Evolutionary conservation across 352 stramenopile genomes (phyloP), one percentile per base, ranked within the genome.

Genomic region (Globisporangium echinulatum): DNA sequence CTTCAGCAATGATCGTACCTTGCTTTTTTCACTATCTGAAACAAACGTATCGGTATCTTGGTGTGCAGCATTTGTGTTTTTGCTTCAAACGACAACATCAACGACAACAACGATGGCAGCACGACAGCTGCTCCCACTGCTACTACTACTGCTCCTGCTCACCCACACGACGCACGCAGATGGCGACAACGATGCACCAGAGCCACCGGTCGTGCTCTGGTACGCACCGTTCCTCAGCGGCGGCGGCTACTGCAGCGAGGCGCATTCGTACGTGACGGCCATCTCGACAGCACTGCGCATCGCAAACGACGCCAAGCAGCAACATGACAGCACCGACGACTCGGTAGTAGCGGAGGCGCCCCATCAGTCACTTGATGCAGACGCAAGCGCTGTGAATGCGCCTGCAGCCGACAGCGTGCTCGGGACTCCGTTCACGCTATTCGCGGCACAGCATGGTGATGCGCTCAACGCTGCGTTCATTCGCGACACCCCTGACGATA

Each of bases 231-330:
- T 97, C 52, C 82, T 96, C 49, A 96, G 84, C 54, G 92, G 92
- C 46, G 91, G 92, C 40, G 91, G 91, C 17, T 97, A 97, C 72
- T 96, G 86, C 74, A 94, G 79, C 57, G 90, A 98, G 69, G 91
- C 91, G 54, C 89, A 90, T 62, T 88, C 87, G 54, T 97, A 94
- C 54, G 77, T 94, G 8, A 70, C 79, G 9, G 78, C 84, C 5
- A 61, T 98, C 37, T 64, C 74, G 33, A 56, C 64, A n/a, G 79
- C 69, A 19, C 48, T 75, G 10, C 50, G 49, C 43, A 14, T 10
- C 40, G 61, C 47, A 4, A 25, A 61, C 0, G 59, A 52, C n/a
- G 19, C 17, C 15, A 36, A 56, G 7, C 14, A 55, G 17, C 17
- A 57, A 10, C 14, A 55, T 1, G 49, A 40, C 10, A n/a, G 46